phyloP scores from a whole-genome alignment of 2,329 filamentous ascomycete genomes.

The Fusarium odoratissimum region DNA sequence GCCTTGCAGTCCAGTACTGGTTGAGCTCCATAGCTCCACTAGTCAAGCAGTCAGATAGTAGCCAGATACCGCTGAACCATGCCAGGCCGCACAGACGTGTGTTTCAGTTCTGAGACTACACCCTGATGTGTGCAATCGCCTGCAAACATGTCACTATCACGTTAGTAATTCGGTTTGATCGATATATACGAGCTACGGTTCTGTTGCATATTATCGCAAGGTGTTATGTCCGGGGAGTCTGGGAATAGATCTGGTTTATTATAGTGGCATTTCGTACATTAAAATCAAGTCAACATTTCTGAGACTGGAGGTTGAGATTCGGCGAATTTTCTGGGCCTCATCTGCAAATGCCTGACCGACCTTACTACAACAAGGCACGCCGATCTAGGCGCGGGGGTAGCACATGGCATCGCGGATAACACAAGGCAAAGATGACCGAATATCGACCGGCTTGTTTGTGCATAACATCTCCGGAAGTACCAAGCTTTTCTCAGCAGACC shows the following conservation, averaged over 20 bases:
- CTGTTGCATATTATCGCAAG: not conserved
- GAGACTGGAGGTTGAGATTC: constrained; percentile 12
- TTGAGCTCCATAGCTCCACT: constrained; percentile 43
- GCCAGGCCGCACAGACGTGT: constrained; percentile 34
- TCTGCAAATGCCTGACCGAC: constrained; percentile 11
- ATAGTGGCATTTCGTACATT: constrained; percentile 1
- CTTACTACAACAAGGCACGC: constrained; percentile 24
- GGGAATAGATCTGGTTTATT: not conserved
- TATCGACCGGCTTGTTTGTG: constrained; percentile 34
- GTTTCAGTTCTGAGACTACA: constrained; percentile 39
- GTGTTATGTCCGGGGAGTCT: not conserved
- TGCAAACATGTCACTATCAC: constrained; percentile 21
- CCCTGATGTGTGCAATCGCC: constrained; percentile 25
- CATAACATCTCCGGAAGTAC: constrained; percentile 37
- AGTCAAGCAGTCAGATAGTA: constrained; percentile 41
- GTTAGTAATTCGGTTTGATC: not conserved
- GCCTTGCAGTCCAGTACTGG: constrained; percentile 24
- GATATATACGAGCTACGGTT: not conserved
- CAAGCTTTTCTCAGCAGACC: constrained; percentile 31
- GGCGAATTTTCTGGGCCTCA: constrained; percentile 35
- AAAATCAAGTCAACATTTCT: not conserved
- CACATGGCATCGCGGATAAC: constrained; percentile 41
- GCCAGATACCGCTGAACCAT: constrained; percentile 34
- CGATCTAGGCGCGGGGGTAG: constrained; percentile 40
- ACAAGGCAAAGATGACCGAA: constrained; percentile 37